Base-by-base conservation (phyloP, 2,329 filamentous ascomycete genomes). In the Claviceps africana region DNA sequence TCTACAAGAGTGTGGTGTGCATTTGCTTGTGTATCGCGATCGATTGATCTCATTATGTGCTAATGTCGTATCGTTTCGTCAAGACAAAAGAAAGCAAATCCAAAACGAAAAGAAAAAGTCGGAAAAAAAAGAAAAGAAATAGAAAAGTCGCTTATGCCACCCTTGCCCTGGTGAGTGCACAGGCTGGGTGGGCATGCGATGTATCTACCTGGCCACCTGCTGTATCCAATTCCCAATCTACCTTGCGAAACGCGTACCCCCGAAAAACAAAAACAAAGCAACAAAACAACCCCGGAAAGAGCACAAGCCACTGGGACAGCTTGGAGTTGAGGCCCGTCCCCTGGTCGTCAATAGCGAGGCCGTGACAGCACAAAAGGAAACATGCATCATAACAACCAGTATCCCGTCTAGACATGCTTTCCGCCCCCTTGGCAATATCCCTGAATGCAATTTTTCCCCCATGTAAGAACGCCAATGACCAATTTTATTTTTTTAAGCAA, bases 251-350 rank as follows among this genome's bases (percentile, higher is more conserved):
- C 15, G 15, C 3, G 22, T 15, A 22, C 10, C n/a, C 1, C 10
- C n/a, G n/a, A n/a, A n/a, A 22, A 39, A 42, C 11, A 39, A 47
- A 2, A 22, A 17, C 7, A 52, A 44, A n/a, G n/a, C n/a, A n/a
- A n/a, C 42, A 37, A 22, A 11, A 2, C 4, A 46, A 19, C 3
- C 37, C 46, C 31, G 9, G 10, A 40, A 31, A 30, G 19, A 30
- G 35, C 15, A 31, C 13, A 17, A 48, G 28, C 3, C 22, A n/a
- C 15, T n/a, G 25, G n/a, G 31, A 35, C 21, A 17, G 21, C 35
- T 47, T 35, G 35, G 13, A 35, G 57, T n/a, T n/a, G n/a, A n/a
- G n/a, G n/a, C 57, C 61, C 56, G 58, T 55, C 55, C 52, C 55
- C 50, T 54, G 54, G 52, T 56, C 54, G 48, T 55, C 55, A 59